Evolutionary conservation across 2,329 filamentous ascomycete genomes (phyloP), one percentile per base, ranked within the genome.

Genomic region (Cercospora beticola): DNA sequence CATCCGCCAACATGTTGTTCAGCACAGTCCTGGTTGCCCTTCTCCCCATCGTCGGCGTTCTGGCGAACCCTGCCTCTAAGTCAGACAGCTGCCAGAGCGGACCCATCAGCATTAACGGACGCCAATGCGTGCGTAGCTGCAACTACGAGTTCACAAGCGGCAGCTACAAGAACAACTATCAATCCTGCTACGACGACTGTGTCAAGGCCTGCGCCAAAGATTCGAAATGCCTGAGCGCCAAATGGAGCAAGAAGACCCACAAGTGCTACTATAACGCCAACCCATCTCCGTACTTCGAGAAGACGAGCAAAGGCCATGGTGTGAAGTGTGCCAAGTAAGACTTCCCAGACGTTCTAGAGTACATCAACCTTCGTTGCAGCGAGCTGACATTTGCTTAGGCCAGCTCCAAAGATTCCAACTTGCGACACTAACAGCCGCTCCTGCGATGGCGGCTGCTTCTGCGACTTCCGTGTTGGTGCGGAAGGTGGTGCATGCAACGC

Each of bases 131-230:
- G 28, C 40, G 36, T 18, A 18, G 23, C 36, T 63, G 61, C 28
- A 43, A 43, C n/a, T 63, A 63, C 43, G 61, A 63, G 28, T 63
- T 63, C 43, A 63, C 61, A 8, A 63, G 61, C 2, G 43, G 61
- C 21, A 63, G 61, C 43, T 63, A 63, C 43, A 63, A 33, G 43
- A 26, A 46, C 21, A 23, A 63, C 43, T 63, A 31, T 28, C 23
- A 52, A 54, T 63, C 61, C 10, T 54, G 61, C 26, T 63, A 28
- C 18, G 36, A 49, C 16, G 61, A 63, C 4, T 63, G 61, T 63
- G 21, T 43, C 8, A 40, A 28, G n/a, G 61, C 43, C 43, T 63
- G 61, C 16, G 43, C 61, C 26, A 31, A 33, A 33, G 61, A 63
- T 40, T 30, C 26, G 16, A 18, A 40, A 23, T 63, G 61, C 18